phyloP scores from a whole-genome alignment of 352 stramenopile species.

The Blastocystis sp. region DNA sequence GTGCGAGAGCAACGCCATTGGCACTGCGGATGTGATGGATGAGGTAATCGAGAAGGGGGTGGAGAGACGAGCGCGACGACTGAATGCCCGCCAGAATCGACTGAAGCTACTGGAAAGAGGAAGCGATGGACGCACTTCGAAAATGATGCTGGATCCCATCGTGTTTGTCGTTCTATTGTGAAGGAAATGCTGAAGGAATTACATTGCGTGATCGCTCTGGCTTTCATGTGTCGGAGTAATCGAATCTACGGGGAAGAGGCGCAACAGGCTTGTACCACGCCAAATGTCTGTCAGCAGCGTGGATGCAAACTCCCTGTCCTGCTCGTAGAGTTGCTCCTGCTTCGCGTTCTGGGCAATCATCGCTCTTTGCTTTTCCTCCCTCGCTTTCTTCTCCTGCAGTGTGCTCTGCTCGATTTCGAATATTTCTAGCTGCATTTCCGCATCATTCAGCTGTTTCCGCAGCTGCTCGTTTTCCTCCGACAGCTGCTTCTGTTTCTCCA shows the following conservation, averaged over 20 bases:
- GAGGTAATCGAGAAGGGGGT: constrained; percentile 36
- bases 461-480: constrained; percentile 43
- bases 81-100: constrained; percentile 45
- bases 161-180: constrained; percentile 2
- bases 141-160: constrained; percentile 34
- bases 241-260: constrained; percentile 12
- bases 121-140: neutral
- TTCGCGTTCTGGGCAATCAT: neutral
- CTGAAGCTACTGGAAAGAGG: constrained; percentile 16
- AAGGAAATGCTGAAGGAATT: neutral
- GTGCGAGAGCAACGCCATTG: neutral
- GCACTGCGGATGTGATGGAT: constrained; percentile 39
- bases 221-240: constrained; percentile 3
- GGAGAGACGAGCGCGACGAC: constrained; percentile 1
- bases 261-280: neutral
- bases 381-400: neutral
- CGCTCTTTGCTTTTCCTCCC: constrained; percentile 24
- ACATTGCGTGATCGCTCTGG: neutral
- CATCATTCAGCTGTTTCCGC: neutral
- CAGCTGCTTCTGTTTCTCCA: constrained; percentile 19
- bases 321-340: constrained; percentile 16
- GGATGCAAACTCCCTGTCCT: constrained; percentile 22
- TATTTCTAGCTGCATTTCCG: constrained; percentile 54
- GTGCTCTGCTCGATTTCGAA: constrained; percentile 19
- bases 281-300: constrained; percentile 50